Percentiles rank a stretch among this genome's conserved stretches.
phyloP scores from a whole-genome alignment of 2,329 filamentous ascomycete species.

The Colletotrichum musae region DNA sequence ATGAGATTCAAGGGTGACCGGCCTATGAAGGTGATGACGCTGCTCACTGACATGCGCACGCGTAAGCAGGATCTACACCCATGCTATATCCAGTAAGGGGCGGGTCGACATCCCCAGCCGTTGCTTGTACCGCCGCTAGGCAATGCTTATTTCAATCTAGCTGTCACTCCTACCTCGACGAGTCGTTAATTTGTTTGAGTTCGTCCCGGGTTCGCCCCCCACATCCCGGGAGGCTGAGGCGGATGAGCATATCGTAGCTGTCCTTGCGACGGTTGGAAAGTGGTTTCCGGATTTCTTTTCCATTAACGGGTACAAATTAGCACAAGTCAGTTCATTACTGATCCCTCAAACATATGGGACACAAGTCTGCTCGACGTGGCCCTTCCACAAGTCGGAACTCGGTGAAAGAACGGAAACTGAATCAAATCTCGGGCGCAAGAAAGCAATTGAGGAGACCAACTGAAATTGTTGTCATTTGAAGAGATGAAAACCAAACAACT shows the following conservation, averaged over 20 bases:
- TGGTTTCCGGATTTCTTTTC: background rate
- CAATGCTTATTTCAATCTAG: constrained; percentile 24
- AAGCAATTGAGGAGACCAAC: too few relatives aligned
- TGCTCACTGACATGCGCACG: constrained; percentile 23
- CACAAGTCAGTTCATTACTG: too few relatives aligned
- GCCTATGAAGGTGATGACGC: constrained; percentile 18
- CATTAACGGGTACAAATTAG: too few relatives aligned
- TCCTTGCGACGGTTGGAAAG: background rate
- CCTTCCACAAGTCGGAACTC: too few relatives aligned
- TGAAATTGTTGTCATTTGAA: too few relatives aligned
- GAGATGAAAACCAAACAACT: too few relatives aligned
- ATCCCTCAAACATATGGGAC: too few relatives aligned
- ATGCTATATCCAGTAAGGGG: constrained; percentile 1
- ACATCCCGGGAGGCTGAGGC: constrained; percentile 17
- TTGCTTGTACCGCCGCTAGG: constrained; percentile 18
- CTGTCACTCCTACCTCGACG: constrained; percentile 1
- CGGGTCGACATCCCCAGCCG: constrained; percentile 2
- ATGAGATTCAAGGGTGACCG: constrained; percentile 15
- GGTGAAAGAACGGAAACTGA: too few relatives aligned
- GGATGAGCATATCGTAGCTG: background rate
- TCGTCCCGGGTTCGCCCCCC: constrained; percentile 9
- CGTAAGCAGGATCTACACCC: constrained; percentile 16
- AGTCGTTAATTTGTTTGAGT: constrained; percentile 7
- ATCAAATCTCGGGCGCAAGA: too few relatives aligned
- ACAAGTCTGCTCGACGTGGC: too few relatives aligned